These are phyloP conservation scores for Pyricularia sp. DNA, from an alignment of 2,329 filamentous ascomycete species.

Conservation along the genomic window DNA sequence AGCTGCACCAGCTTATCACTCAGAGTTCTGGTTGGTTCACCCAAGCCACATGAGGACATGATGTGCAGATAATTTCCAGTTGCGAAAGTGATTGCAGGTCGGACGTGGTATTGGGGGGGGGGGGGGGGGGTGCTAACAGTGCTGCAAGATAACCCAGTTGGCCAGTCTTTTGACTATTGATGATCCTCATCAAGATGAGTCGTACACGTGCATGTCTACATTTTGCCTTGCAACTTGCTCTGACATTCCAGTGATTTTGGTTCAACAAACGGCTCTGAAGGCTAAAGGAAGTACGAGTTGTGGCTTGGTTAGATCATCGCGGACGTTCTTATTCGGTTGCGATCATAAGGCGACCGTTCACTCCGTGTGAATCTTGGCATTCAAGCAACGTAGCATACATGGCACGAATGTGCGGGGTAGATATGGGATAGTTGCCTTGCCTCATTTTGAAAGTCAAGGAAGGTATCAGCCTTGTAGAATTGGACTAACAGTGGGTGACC, in stretches of 20 bases:
- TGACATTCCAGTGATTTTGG: neutral
- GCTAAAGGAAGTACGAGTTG: neutral
- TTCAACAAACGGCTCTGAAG: neutral
- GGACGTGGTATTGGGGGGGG: neutral
- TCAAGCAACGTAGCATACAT: neutral
- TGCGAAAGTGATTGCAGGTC: neutral
- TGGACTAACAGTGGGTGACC: too few species aligned
- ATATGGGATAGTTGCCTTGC: neutral
- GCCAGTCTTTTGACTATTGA: too few species aligned
- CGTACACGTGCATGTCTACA: neutral
- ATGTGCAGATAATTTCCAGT: neutral
- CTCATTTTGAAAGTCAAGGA: neutral
- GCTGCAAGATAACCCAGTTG: neutral
- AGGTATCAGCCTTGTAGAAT: too few species aligned
- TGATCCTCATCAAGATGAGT: neutral
- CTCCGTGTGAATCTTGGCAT: neutral
- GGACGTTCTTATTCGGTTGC: neutral
- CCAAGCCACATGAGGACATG: neutral
- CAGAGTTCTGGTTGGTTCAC: neutral
- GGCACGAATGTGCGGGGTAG: neutral
- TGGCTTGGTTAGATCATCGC: neutral
- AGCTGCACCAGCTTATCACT: neutral
- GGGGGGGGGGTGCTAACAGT: too few species aligned
- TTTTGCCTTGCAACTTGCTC: neutral
- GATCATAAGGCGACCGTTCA: neutral